Conservation (phyloP, 768 basidiomycete species). For the Suillus hirtellus region DNA sequence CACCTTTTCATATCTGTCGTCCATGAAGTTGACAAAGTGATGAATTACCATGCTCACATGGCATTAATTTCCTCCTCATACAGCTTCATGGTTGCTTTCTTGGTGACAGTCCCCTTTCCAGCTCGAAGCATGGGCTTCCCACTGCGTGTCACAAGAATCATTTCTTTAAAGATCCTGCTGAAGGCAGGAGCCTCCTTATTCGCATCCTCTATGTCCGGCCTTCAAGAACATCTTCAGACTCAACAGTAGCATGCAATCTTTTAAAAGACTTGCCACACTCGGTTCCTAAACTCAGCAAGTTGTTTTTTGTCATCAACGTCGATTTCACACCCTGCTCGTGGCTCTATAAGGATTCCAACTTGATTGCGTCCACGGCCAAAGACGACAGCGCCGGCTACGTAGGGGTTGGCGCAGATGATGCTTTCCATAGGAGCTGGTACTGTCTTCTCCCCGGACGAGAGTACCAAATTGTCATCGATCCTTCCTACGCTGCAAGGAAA, state of each 20-base stretch:
- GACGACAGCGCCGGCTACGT: constrained; percentile 28
- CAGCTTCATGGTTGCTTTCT: constrained; percentile 36
- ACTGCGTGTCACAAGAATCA: constrained; percentile 46
- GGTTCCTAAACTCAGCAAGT: constrained; percentile 31
- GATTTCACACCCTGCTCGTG: constrained; percentile 15
- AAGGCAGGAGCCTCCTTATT: constrained; percentile 42
- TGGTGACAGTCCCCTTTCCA: constrained; percentile 46
- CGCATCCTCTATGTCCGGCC: constrained; percentile 44
- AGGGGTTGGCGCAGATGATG: constrained; percentile 21
- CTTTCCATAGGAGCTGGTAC: constrained; percentile 32
- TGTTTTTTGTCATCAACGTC: constrained; percentile 25
- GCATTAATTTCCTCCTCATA: constrained; percentile 49
- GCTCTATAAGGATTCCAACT: constrained; percentile 36
- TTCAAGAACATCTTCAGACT: constrained; percentile 15
- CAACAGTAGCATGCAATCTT: not conserved
- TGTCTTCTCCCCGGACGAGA: constrained; percentile 22
- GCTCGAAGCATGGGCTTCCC: constrained; percentile 46
- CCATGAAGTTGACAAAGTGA: not conserved
- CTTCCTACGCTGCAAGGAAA: constrained; percentile 25
- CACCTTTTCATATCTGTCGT: constrained; percentile 33
- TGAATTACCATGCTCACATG: constrained; percentile 33
- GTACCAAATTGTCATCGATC: constrained; percentile 38
- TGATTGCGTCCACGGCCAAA: constrained; percentile 36
- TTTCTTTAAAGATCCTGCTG: constrained; percentile 50
- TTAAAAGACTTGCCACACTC: constrained; percentile 27